Evolutionary conservation across 805 yeast genomes (phyloP).

Genomic region (Lipomyces yamanashiensis): DNA sequence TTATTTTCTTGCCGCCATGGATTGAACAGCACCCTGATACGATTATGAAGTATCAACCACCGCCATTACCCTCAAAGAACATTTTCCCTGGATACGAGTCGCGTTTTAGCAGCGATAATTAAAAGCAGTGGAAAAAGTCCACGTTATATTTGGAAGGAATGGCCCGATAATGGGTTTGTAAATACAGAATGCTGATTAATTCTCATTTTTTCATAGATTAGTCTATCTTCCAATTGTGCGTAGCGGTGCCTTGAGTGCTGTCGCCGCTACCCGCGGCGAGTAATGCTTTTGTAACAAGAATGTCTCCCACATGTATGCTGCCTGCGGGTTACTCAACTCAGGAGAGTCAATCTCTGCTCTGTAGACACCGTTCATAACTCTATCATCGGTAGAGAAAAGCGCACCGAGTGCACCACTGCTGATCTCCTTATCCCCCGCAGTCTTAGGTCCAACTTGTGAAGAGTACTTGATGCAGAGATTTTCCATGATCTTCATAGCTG

Average conservation of each 20-base stretch:
- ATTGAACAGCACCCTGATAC: slow-evolving; percentile 62
- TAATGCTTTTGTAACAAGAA: slow-evolving; percentile 80
- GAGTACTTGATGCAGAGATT: slow-evolving; percentile 74
- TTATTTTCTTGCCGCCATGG: slow-evolving; percentile 81
- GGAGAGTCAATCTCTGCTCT: slow-evolving; percentile 67
- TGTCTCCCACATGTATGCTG: slow-evolving; percentile 90
- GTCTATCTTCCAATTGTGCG: slow-evolving; percentile 28
- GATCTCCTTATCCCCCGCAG: slow-evolving; percentile 6
- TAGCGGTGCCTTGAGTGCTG: slow-evolving; percentile 46
- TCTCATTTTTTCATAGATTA: not conserved
- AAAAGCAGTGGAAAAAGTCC: not conserved
- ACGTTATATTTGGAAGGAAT: not conserved
- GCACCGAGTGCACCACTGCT: slow-evolving; percentile 59
- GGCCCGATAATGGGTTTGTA: not conserved
- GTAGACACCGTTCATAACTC: slow-evolving; percentile 79
- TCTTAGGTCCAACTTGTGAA: slow-evolving; percentile 8
- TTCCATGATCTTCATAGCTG: slow-evolving; percentile 75
- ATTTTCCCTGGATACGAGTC: slow-evolving; percentile 36
- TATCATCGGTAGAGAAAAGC: slow-evolving; percentile 84
- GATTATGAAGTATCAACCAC: slow-evolving; percentile 28
- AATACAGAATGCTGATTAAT: not conserved
- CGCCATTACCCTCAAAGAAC: slow-evolving; percentile 24
- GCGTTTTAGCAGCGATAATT: slow-evolving; percentile 20
- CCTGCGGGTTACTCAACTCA: slow-evolving; percentile 80
- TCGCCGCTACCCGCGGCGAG: slow-evolving; percentile 77